Base-by-base conservation (phyloP, 768 basidiomycete genomes). In the Tulasnella sp. region DNA sequence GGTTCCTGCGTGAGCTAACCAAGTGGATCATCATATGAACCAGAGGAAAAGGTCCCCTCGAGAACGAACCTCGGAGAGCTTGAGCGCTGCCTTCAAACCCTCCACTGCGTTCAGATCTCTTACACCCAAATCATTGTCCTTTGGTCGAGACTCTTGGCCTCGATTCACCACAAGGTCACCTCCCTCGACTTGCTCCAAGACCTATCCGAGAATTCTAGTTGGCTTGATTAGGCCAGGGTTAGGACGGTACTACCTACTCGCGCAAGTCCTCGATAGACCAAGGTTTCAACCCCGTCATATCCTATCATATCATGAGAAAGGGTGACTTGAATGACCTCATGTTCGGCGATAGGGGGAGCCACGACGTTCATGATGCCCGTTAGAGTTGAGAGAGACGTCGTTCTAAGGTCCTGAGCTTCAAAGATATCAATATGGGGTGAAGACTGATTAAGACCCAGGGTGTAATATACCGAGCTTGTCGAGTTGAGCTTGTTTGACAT, bases 261-360 rank as follows among this genome's bases (percentile, higher is more conserved):
- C 31, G 94, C 87, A 69, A 98, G 88, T 2, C 95, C 93, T 34
- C 93, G 91, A 87, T 98, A 99, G 37, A 96, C 94, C n/a, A 99
- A 89, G 16, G 93, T 90, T 86, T 99, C 97, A 64, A 99, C 90
- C 9, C 98, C 98, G 80, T 97, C 96, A 85, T 97, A 98, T 24
- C 98, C 98, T 82, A 90, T 89, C 97, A 99, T 97, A 83, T 98
- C 96, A 86, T 99, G 97, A 84, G 93, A 94, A 54, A 99, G 87
- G 93, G 95, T 96, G 11, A 99, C 92, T 85, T 98, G 92, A 82
- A 99, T 96, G 22, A 98, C 96, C 86, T 99, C 98, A 85, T 99
- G 97, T 85, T 97, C 97, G 37, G 97, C 95, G 83, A 99, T 99
- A 18, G 98, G 98, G 60, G 98, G 98, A 0, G 98, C 98, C 81